These are phyloP conservation scores for Triangularia setosa DNA, from an alignment of 2,329 filamentous ascomycete species.

Conservation along the genomic window DNA sequence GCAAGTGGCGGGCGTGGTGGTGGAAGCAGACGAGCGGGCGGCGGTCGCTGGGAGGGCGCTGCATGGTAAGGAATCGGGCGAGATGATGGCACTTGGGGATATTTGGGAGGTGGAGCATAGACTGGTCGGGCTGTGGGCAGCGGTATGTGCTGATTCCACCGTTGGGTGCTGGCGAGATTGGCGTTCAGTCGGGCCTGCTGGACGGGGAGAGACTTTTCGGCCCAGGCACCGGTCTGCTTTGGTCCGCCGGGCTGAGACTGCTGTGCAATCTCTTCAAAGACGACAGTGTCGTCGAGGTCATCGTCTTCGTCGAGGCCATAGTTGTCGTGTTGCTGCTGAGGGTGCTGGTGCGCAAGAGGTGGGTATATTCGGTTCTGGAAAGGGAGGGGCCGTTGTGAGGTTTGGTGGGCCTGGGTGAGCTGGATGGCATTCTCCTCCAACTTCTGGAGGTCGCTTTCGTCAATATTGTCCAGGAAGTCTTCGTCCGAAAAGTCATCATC, in stretches of 20 bases:
- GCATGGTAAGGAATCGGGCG: not conserved
- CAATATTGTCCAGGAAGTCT: conserved; percentile 54
- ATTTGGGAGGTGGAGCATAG: conserved; percentile 9
- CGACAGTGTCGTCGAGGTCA: conserved; percentile 55
- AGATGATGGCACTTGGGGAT: not conserved
- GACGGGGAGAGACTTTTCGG: conserved; percentile 36
- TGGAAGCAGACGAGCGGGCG: conserved; percentile 14
- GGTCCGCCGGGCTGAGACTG: conserved; percentile 26
- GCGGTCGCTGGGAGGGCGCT: conserved; percentile 7
- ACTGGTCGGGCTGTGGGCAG: conserved; percentile 14
- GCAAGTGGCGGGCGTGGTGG: conserved; percentile 30
- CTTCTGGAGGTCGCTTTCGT: conserved; percentile 54
- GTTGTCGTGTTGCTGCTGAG: conserved; percentile 26
- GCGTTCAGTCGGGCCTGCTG: conserved; percentile 26
- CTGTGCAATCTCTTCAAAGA: conserved; percentile 46
- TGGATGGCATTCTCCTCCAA: conserved; percentile 62
- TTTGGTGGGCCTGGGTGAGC: conserved; percentile 48
- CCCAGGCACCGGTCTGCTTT: conserved; percentile 26
- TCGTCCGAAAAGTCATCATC: conserved; percentile 64
- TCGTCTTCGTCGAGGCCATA: conserved; percentile 53
- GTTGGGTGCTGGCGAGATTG: conserved; percentile 15
- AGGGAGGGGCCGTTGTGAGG: conserved; percentile 27
- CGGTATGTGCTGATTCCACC: conserved; percentile 24
- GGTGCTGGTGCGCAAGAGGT: not conserved
- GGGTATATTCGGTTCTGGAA: not conserved